Percentiles rank a stretch among this genome's conserved stretches.
phyloP scores from a whole-genome alignment of 2,329 filamentous ascomycete species.

The Colletotrichum phormii region DNA sequence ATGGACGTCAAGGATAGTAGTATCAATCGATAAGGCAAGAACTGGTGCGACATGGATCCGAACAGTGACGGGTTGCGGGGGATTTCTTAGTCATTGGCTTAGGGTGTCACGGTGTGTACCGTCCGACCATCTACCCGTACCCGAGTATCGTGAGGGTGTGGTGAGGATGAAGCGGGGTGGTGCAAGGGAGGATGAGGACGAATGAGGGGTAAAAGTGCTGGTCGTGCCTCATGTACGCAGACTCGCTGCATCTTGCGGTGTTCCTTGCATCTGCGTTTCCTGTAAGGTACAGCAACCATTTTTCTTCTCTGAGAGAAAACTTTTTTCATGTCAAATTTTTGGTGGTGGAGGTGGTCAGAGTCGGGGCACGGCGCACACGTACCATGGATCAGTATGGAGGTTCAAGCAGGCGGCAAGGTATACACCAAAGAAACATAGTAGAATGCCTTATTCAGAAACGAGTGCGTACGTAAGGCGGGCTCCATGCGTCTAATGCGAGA shows the following conservation, averaged over 20 bases:
- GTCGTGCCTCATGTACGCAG: not conserved
- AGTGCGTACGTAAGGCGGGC: conserved; percentile 28
- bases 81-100: conserved; percentile 14
- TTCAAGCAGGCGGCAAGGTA: not conserved
- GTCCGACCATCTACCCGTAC: conserved; percentile 6
- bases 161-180: conserved; percentile 25
- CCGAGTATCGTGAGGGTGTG: conserved; percentile 27
- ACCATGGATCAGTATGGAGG: not conserved
- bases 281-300: conserved; percentile 20
- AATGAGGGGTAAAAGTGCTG: conserved; percentile 19
- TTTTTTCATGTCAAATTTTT: not conserved
- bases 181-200: conserved; percentile 15
- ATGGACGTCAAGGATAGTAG: conserved; percentile 8
- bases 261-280: conserved; percentile 34
- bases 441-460: conserved; percentile 24
- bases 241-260: conserved; percentile 3
- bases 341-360: conserved; percentile 2
- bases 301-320: not conserved
- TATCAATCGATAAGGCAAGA: conserved; percentile 25
- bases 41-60: conserved; percentile 13
- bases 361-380: not conserved
- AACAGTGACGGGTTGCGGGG: conserved; percentile 9
- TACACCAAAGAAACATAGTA: not conserved
- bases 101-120: not conserved
- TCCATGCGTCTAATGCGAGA: conserved; percentile 13